phyloP scores from a whole-genome alignment of 2,329 filamentous ascomycete species.

The Pseudovirgaria hyperparasitica region DNA sequence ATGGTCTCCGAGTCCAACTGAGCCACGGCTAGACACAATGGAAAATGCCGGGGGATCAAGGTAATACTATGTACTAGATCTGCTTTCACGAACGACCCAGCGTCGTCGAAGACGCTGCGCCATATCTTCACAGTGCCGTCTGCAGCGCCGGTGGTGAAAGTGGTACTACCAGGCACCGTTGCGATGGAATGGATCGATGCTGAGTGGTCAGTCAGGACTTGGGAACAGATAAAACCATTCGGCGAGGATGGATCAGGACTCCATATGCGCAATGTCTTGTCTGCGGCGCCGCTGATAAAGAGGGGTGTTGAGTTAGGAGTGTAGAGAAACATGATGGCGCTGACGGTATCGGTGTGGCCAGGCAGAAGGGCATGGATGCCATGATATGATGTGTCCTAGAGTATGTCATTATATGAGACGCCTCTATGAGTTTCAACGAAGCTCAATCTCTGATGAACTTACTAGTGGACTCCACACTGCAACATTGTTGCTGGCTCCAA shows the following conservation, averaged over 20 bases:
- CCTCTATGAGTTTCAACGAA: neutral
- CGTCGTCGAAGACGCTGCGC: conserved; percentile 38
- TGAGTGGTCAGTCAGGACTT: conserved; percentile 52
- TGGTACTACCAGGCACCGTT: conserved; percentile 28
- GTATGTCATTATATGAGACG: conserved; percentile 6
- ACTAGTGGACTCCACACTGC: conserved; percentile 77
- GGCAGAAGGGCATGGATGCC: conserved; percentile 57
- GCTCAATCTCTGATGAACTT: conserved; percentile 22
- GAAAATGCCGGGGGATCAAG: conserved; percentile 68
- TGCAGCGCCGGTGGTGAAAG: conserved; percentile 48
- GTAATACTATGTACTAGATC: conserved; percentile 42
- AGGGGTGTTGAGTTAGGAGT: conserved; percentile 37
- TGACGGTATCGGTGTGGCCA: conserved; percentile 70
- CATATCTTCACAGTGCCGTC: conserved; percentile 55
- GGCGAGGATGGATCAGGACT: conserved; percentile 13
- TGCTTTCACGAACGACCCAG: conserved; percentile 12
- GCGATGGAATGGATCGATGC: conserved; percentile 58
- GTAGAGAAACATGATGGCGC: conserved; percentile 68
- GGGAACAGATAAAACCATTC: conserved; percentile 26
- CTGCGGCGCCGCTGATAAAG: conserved; percentile 69
- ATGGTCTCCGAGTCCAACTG: conserved; percentile 44
- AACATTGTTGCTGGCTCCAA: conserved; percentile 78
- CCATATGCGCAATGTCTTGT: conserved; percentile 62
- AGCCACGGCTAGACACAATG: conserved; percentile 61
- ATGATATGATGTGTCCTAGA: conserved; percentile 27